Conservation (phyloP, 2,329 filamentous ascomycete species). For the Claviceps cyperi region DNA sequence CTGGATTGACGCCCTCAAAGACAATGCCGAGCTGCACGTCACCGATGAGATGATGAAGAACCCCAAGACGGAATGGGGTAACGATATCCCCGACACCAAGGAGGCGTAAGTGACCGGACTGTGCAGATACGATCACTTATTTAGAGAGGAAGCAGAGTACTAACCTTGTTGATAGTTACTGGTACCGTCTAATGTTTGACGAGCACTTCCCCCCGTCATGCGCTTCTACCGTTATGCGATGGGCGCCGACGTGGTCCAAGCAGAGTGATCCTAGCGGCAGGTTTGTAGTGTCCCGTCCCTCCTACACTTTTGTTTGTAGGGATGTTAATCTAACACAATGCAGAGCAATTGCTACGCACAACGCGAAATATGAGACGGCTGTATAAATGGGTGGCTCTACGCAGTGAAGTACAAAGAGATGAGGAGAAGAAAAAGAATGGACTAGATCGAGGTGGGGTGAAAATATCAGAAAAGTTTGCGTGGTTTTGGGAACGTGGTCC, state of each 20-base stretch:
- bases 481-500: neutral
- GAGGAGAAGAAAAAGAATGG: neutral
- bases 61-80: slow-evolving; percentile 91
- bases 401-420: neutral
- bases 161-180: slow-evolving; percentile 45
- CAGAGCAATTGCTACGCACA: slow-evolving; percentile 64
- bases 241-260: slow-evolving; percentile 95
- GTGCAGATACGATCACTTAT: neutral
- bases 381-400: slow-evolving; percentile 14
- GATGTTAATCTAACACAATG: slow-evolving; percentile 8
- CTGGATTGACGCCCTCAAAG: slow-evolving; percentile 96
- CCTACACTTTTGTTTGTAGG: neutral
- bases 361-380: slow-evolving; percentile 53
- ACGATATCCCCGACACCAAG: slow-evolving; percentile 87
- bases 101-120: slow-evolving; percentile 52
- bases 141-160: neutral
- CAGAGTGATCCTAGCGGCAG: slow-evolving; percentile 91
- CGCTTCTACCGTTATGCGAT: slow-evolving; percentile 85
- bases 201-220: slow-evolving; percentile 93
- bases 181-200: slow-evolving; percentile 98
- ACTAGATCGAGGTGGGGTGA: neutral
- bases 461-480: neutral
- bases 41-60: slow-evolving; percentile 98
- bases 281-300: slow-evolving; percentile 25
- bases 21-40: slow-evolving; percentile 76